phyloP scores from a whole-genome alignment of 192 early-diverging fungal species.

The Coemansia umbellata region DNA sequence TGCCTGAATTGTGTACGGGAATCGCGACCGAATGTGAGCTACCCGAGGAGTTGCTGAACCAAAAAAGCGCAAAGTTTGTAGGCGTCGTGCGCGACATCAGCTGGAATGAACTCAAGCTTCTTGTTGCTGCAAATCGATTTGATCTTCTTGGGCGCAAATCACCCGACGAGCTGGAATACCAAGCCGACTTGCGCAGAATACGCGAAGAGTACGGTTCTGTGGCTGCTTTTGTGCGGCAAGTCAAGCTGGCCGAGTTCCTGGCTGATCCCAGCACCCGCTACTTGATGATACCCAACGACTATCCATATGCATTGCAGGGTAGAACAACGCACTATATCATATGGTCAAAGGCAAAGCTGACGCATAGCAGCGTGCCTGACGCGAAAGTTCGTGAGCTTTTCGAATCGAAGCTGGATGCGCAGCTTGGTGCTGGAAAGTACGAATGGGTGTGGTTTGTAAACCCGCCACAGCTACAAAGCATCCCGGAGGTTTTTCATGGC shows the following conservation, averaged over 20 bases:
- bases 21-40: background rate
- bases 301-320: slow-evolving; percentile 40
- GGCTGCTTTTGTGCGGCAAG: slow-evolving; percentile 14
- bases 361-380: slow-evolving; percentile 20
- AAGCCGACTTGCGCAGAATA: slow-evolving; percentile 24
- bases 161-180: slow-evolving; percentile 22
- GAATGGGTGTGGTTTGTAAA: slow-evolving; percentile 52
- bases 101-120: slow-evolving; percentile 32
- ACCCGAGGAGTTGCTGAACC: slow-evolving; percentile 9
- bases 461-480: slow-evolving; percentile 48
- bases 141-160: slow-evolving; percentile 35
- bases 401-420: slow-evolving; percentile 13
- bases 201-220: slow-evolving; percentile 34
- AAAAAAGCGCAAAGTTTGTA: slow-evolving; percentile 6
- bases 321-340: slow-evolving; percentile 32
- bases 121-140: slow-evolving; percentile 29
- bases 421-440: slow-evolving; percentile 17
- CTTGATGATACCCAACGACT: slow-evolving; percentile 49
- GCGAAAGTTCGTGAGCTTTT: slow-evolving; percentile 9
- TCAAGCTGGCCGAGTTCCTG: slow-evolving; percentile 39
- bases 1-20: background rate
- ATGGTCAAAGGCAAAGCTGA: slow-evolving; percentile 43
- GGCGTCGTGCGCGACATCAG: slow-evolving; percentile 27
- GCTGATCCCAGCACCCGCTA: slow-evolving; percentile 10
- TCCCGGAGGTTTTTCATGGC: slow-evolving; percentile 39